Evolutionary conservation across 202 grass and related monocot species (phyloP), one percentile per base, ranked within the genome.

Genomic region (Zoysia matrella): DNA sequence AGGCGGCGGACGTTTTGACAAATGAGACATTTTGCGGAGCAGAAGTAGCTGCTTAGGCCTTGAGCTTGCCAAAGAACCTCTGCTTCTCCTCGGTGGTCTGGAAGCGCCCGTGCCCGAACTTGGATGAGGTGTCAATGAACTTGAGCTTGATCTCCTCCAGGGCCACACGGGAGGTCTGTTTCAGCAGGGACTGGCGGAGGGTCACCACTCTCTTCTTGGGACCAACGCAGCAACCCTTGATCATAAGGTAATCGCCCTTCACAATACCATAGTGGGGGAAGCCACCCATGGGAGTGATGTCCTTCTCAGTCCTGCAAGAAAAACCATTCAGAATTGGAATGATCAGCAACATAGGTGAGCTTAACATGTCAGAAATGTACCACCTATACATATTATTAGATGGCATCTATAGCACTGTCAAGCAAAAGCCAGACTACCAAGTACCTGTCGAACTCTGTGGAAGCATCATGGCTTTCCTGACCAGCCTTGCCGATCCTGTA

Each of bases 231-330:
- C 94, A 91, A 9, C 94, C 94, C 90, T 92, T 97, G 79, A 97
- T 97, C 90, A 97, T 91, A 43, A 97, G 43, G 77, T 94, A 97
- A 61, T 97, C 94, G 3, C 89, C 86, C 75, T 97, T 97, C 60
- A 97, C 92, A 4, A 94, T 58, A 80, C 94, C 94, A 8, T 94
- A 94, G 86, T 97, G 94, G 0, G 94, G 94, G 86, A 94, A 97
- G 10, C 94, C 94, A 6, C 94, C 94, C 88, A 97, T 97, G 0
- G 94, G 94, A 7, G 94, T 83, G 30, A 36, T 36, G 30, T 36
- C 30, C 30, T 36, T 36, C 30, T 36, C 30, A 36, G 30, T 36
- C 30, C 94, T 97, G 85, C 11, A 72, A 78, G 10, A 13, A 63
- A 60, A n/a, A 60, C 12, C 10, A 13, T 54, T 54, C 56, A 60